A percentile compares a stretch with the other conserved stretches of the same genome.
Conservation (phyloP, 495 filamentous ascomycete genomes). For the Penicillium cinerascens region DNA sequence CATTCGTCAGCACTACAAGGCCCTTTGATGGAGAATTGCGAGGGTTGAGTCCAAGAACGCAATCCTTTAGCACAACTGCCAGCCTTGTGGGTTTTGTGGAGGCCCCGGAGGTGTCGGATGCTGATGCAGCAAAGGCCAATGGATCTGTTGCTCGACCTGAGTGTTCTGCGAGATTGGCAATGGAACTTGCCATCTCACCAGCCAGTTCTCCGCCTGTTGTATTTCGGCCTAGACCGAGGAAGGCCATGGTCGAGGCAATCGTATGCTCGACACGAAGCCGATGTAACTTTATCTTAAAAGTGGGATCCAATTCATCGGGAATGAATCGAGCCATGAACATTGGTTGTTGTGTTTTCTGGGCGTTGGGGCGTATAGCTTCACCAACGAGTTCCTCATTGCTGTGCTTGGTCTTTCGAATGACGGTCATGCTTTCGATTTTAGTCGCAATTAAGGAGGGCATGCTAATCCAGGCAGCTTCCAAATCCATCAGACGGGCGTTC, state of each 20-base stretch:
- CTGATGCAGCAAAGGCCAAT: conserved; percentile 15
- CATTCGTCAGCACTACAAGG: conserved; percentile 72
- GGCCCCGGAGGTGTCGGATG: conserved; percentile 10
- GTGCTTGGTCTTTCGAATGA: conserved; percentile 64
- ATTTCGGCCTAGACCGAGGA: conserved; percentile 65
- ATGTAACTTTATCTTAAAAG: conserved; percentile 79
- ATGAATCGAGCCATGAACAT: conserved; percentile 81
- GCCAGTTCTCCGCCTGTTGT: conserved; percentile 70
- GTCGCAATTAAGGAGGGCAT: conserved; percentile 77
- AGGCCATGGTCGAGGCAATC: conserved; percentile 73
- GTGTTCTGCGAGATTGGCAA: conserved; percentile 68
- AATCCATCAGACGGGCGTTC: conserved; percentile 49
- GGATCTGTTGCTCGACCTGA: conserved; percentile 15
- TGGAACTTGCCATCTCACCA: conserved; percentile 70
- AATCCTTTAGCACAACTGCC: conserved; percentile 72
- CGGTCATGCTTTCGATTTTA: conserved; percentile 56
- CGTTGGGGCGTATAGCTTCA: conserved; percentile 35
- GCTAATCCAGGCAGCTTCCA: conserved; percentile 79
- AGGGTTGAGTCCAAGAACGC: conserved; percentile 82
- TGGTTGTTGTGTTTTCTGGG: conserved; percentile 35
- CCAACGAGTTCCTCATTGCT: conserved; percentile 65
- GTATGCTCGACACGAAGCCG: conserved; percentile 82
- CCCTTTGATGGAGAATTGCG: conserved; percentile 68
- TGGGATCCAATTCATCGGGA: conserved; percentile 89
- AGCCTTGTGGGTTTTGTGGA: conserved; percentile 58